Conservation (phyloP, 2,329 filamentous ascomycete genomes). For the Taxawa tesnikishii region DNA sequence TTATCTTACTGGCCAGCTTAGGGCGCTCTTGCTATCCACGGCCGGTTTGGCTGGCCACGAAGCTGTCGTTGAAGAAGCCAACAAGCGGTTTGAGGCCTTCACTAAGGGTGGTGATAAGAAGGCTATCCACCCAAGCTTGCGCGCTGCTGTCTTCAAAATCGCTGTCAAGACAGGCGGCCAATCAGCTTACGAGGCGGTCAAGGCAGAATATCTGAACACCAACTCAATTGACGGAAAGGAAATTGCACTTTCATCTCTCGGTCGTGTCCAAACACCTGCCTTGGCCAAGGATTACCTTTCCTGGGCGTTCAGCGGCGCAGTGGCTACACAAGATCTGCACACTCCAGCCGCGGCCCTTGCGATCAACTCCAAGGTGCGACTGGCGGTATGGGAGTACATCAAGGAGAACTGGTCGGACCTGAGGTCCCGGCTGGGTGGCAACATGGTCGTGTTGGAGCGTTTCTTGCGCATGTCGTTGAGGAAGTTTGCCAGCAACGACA, state of each 20-base stretch:
- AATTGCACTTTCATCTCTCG: slow-evolving; percentile 65
- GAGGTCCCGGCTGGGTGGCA: slow-evolving; percentile 58
- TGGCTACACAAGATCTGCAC: slow-evolving; percentile 80
- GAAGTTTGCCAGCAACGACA: slow-evolving; percentile 61
- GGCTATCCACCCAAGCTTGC: slow-evolving; percentile 70
- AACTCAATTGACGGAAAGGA: slow-evolving; percentile 86
- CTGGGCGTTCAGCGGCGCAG: slow-evolving; percentile 72
- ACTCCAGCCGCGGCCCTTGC: slow-evolving; percentile 63
- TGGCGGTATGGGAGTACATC: slow-evolving; percentile 72
- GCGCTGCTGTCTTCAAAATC: slow-evolving; percentile 67
- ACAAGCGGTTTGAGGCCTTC: slow-evolving; percentile 72
- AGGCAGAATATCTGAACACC: slow-evolving; percentile 73
- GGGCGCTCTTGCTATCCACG: slow-evolving; percentile 64
- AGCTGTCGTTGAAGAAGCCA: slow-evolving; percentile 57
- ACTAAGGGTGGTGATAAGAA: slow-evolving; percentile 52
- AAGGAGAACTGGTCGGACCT: slow-evolving; percentile 71
- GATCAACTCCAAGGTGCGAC: slow-evolving; percentile 59
- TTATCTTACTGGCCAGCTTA: slow-evolving; percentile 69
- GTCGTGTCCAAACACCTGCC: slow-evolving; percentile 55
- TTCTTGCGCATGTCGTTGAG: slow-evolving; percentile 69
- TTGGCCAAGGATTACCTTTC: slow-evolving; percentile 57
- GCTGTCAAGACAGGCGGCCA: slow-evolving; percentile 61
- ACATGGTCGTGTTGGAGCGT: slow-evolving; percentile 80
- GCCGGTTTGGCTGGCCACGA: slow-evolving; percentile 69
- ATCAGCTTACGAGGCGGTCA: slow-evolving; percentile 60